Evolutionary conservation across 75 land plant species (phyloP), one percentile per base, ranked within the genome.

Genomic region (Ceratopteris richardii): DNA sequence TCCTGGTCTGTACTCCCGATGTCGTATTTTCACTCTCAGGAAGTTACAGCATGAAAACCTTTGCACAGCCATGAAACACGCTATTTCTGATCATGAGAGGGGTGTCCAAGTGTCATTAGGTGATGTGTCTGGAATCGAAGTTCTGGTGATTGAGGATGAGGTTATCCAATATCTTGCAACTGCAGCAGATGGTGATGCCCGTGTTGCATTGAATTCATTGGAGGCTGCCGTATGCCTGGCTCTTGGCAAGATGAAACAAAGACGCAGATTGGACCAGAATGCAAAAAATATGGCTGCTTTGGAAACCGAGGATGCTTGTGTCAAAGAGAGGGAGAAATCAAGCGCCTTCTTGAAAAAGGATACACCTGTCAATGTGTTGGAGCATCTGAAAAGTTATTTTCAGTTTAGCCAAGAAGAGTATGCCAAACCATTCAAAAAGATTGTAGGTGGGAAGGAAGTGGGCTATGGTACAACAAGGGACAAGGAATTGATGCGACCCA

Each of bases 151-250:
- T 20, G 69, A 62, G 7, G 76, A 77, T 26, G 86, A 77, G 31
- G 88, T 81, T 31, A 54, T 87, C 29, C 71, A 84, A 28, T 91
- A 81, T 56, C 54, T 91, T 31, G 78, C 93, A 0, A 40, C 44
- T 10, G 74, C 90, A 33, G 86, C 86, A 36, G 97, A 91, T 65
- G 97, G 97, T 1, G 97, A 91, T 52, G 97, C 97, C 31, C 78
- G 97, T 0, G 93, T 77, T 24, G 97, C 97, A 0, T 44, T 91
- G 53, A 91, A 91, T 66, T 77, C 83, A 1, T 62, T 91, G 39
- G 97, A 91, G 51, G 67, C 84, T 26, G 80, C 97, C 16, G 56
- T 30, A 11, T 24, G 11, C 9, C 17, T 27, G 16, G 56, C 56
- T 7, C 29, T 54, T 28, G 56, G 31, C 56, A 54, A 54, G 56